Evolutionary conservation across 2,329 filamentous ascomycete species (phyloP), one percentile per base, ranked within the genome.

Genomic region (Chaetothyriales sp.): DNA sequence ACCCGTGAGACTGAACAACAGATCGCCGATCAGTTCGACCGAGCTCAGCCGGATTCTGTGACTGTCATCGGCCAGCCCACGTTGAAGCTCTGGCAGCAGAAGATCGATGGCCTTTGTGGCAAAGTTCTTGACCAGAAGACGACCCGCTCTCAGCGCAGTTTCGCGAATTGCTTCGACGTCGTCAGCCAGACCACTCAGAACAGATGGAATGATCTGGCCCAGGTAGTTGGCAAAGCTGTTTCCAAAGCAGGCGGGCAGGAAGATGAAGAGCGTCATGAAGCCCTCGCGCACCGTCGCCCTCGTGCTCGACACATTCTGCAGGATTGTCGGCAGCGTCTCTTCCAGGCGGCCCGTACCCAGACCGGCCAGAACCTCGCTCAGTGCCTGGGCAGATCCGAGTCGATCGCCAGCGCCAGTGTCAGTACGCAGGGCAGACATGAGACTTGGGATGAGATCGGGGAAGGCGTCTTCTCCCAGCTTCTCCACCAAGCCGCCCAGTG

Each of bases 241-340:
- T 62, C 92, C 92, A 62, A 98, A 98, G 70, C 92, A 98, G 49
- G 95, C 92, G 10, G 92, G 92, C 71, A 98, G 80, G 77, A 95
- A 98, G 59, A 98, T 96, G 70, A 98, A 98, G 43, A 98, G 77
- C 6, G 92, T 95, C 92, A 98, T 98, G 73, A 98, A 98, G 45
- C 92, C 92, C 73, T 98, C 92, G 61, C 92, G 82, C 57, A 98
- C 87, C 50, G 88, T 81, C 18, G 92, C 66, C 68, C 95, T 95
- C 59, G 83, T 80, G 61, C 90, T 96, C 59, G 87, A 82, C 58
- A 95, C 90, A 62, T 98, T 98, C 63, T 96, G 90, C 43, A 98
- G 71, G 60, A 98, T 95, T 10, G 90, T 95, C 42, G 92, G 93
- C 45, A 98, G 73, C 4, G 89, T 96, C 69, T 98, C 93, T 67